These are phyloP conservation scores for Aspergillus funiculosus DNA, from an alignment of 495 filamentous ascomycete genomes.

Conservation along the genomic window DNA sequence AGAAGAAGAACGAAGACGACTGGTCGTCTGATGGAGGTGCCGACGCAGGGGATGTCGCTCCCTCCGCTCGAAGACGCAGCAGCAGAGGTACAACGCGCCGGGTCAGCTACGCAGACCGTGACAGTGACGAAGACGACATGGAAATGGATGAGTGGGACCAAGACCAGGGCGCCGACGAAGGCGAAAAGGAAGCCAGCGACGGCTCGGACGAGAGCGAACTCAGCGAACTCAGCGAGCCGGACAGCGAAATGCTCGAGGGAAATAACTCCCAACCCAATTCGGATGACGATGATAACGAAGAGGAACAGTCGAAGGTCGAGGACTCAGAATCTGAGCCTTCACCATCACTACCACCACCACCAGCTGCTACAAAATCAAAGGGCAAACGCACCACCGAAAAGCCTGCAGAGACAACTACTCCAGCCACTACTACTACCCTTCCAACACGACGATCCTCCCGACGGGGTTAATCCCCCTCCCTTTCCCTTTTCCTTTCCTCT, in stretches of 20 bases:
- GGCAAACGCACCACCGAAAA: conserved; percentile 11
- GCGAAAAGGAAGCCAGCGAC: conserved; percentile 23
- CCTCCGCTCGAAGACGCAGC: conserved; percentile 37
- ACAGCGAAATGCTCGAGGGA: conserved; percentile 15
- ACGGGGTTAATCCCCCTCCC: conserved; percentile 24
- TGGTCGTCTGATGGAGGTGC: conserved; percentile 39
- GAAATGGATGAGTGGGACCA: conserved; percentile 46
- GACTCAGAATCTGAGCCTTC: conserved; percentile 16
- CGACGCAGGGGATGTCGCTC: conserved; percentile 14
- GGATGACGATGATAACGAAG: conserved; percentile 22
- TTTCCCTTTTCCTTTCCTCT: neutral
- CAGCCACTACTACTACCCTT: conserved; percentile 20
- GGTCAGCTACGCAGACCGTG: conserved; percentile 51
- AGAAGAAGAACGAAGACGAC: conserved; percentile 39
- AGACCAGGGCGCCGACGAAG: conserved; percentile 24
- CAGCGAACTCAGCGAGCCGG: conserved; percentile 16
- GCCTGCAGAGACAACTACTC: neutral
- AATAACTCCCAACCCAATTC: conserved; percentile 10
- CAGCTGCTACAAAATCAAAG: conserved; percentile 18
- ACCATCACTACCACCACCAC: conserved; percentile 22
- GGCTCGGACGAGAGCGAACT: conserved; percentile 19
- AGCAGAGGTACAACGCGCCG: conserved; percentile 29
- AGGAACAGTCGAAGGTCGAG: conserved; percentile 5
- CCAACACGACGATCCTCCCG: conserved; percentile 40
- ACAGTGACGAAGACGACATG: conserved; percentile 53